These are phyloP conservation scores for Staphylotrichum tortipilum DNA, from an alignment of 495 filamentous ascomycete genomes.

Conservation along the genomic window DNA sequence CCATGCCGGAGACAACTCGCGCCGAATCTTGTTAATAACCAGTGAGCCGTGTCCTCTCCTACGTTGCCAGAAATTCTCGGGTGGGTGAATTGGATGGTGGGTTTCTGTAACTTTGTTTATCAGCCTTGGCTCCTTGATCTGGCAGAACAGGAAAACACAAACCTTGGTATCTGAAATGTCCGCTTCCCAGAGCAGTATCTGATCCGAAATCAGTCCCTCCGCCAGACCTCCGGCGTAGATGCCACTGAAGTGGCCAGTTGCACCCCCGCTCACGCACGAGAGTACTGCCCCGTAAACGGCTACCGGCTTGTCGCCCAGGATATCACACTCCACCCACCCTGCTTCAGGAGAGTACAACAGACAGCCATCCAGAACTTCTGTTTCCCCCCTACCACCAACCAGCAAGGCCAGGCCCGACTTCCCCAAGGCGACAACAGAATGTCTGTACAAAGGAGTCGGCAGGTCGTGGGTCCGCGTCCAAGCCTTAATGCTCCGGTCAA, in stretches of 20 bases:
- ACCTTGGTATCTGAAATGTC: conserved; percentile 16
- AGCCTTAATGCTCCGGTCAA: conserved; percentile 33
- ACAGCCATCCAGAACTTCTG: conserved; percentile 47
- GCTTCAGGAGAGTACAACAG: conserved; percentile 50
- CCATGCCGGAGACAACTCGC: conserved; percentile 17
- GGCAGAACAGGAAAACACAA: neutral
- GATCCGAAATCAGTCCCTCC: conserved; percentile 50
- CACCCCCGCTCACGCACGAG: conserved; percentile 11
- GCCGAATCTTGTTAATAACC: conserved; percentile 22
- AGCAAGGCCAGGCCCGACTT: conserved; percentile 39
- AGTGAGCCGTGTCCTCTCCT: neutral
- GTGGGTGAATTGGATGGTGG: conserved; percentile 12
- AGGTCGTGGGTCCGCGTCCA: conserved; percentile 60
- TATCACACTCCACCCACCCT: conserved; percentile 39
- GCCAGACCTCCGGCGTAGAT: conserved; percentile 61
- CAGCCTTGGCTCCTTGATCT: neutral
- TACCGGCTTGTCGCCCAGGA: conserved; percentile 25
- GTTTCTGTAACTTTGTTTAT: conserved; percentile 14
- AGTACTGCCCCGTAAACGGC: conserved; percentile 56
- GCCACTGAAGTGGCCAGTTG: conserved; percentile 33
- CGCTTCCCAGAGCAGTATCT: conserved; percentile 47
- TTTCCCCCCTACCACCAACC: conserved; percentile 15
- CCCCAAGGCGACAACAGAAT: conserved; percentile 53
- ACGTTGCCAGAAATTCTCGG: neutral
- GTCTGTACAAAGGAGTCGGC: conserved; percentile 60